Base-by-base conservation (phyloP, 2,329 filamentous ascomycete genomes). In the Xylaria sp. region DNA sequence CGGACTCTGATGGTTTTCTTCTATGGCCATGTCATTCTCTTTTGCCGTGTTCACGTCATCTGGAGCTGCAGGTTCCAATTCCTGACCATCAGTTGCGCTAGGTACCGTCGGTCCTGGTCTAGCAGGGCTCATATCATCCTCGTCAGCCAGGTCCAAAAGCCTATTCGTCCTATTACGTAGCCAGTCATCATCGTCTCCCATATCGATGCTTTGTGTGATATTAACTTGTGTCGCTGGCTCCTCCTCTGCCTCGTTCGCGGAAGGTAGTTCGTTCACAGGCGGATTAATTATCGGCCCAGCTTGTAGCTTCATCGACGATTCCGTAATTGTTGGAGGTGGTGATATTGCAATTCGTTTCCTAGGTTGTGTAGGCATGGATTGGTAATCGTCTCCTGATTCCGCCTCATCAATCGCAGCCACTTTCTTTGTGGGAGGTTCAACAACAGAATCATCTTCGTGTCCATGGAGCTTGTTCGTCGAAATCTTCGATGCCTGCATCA, bases 131-230 rank as follows among this genome's bases (percentile, higher is more conserved):
- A 68, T 53, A 68, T 92, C 88, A 68, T 90, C 90, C 51, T 93
- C 91, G 74, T 97, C 93, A 62, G 94, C 85, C 32, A 98, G 84
- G 78, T 95, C 96, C 59, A 98, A 85, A 57, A 97, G 83, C 75
- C 95, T 88, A 81, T 91, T 98, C 14, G 94, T 98, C 73, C 92
- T 89, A 70, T 92, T 95, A 66, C 95, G 90, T 73, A 98, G 85
- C 96, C 96, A 99, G 80, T 98, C 94, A 69, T 91, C 89, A 81
- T 98, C 94, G 68, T 91, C 89, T 80, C 97, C 93, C 73, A 75
- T 66, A 69, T 51, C 58, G 34, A 42, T n/a, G 7, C 61, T 61
- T 11, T 62, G 63, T 42, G 60, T 8, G 53, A 19, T 12, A 45
- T 55, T 36, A 21, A 24, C 32, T 3, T 63, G 67, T 8, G 61